These are phyloP conservation scores for Thraustotheca clavata DNA, from an alignment of 352 stramenopile genomes.

Conservation along the genomic window DNA sequence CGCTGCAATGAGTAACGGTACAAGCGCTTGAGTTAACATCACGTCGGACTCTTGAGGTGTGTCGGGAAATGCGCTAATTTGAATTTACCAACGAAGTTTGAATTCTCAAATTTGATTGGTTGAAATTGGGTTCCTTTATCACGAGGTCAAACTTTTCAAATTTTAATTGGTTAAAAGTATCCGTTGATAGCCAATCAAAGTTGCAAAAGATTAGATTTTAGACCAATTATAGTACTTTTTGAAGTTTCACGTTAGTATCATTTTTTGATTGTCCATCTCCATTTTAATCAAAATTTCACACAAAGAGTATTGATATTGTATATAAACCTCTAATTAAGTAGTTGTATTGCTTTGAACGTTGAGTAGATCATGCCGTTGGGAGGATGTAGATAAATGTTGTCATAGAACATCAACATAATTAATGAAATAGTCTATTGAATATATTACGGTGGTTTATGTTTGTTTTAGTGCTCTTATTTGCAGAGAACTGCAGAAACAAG, in stretches of 20 bases:
- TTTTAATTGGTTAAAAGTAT: conserved; percentile 1
- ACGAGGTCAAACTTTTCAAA: neutral
- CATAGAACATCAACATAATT: too few species aligned
- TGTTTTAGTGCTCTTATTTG: conserved; percentile 27
- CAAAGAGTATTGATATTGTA: too few species aligned
- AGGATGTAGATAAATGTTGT: too few species aligned
- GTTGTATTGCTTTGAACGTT: too few species aligned
- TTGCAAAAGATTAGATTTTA: neutral
- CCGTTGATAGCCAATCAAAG: conserved; percentile 4
- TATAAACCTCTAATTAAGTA: too few species aligned
- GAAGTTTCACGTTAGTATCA: too few species aligned
- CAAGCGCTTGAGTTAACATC: conserved; percentile 15
- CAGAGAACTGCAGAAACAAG: conserved; percentile 41
- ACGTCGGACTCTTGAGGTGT: neutral
- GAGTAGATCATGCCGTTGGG: too few species aligned
- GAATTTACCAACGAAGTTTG: neutral
- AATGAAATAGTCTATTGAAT: too few species aligned
- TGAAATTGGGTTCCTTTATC: neutral
- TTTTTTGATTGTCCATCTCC: too few species aligned
- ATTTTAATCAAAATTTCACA: too few species aligned
- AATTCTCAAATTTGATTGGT: neutral
- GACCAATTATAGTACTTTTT: neutral
- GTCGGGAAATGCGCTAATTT: neutral
- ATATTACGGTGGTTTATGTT: too few species aligned
- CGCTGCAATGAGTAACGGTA: conserved; percentile 2